Evolutionary conservation across 129 eudicot genomes (phyloP).

Genomic region (Flaveria linearis): DNA sequence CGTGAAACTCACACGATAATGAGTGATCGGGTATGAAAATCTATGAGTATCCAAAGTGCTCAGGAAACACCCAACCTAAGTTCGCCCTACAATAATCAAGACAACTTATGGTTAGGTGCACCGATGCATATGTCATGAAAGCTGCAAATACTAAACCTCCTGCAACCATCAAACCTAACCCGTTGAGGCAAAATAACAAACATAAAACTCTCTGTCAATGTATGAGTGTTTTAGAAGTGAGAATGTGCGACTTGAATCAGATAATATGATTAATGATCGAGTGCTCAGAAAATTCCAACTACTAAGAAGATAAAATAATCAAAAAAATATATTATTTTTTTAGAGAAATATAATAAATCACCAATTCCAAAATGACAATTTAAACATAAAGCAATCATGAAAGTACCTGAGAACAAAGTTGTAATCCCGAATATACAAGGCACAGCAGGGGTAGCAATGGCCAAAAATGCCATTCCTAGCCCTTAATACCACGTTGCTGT

Average conservation of each 20-base stretch:
- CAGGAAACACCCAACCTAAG: too few relatives aligned
- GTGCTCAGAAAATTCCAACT: background rate
- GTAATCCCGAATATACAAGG: slow-evolving; percentile 79
- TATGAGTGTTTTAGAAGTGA: background rate
- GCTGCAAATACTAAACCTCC: slow-evolving; percentile 84
- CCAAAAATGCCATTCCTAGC: slow-evolving; percentile 76
- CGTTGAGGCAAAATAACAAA: slow-evolving; percentile 29
- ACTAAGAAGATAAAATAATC: background rate
- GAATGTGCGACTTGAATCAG: background rate
- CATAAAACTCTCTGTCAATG: background rate
- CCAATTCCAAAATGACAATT: background rate
- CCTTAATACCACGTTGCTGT: slow-evolving; percentile 76
- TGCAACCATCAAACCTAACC: slow-evolving; percentile 88
- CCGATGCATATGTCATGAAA: slow-evolving; percentile 87
- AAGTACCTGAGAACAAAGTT: slow-evolving; percentile 77
- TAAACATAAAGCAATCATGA: background rate
- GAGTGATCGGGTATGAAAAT: too few relatives aligned
- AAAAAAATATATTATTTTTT: background rate
- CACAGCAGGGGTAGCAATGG: slow-evolving; percentile 66
- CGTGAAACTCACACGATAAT: too few relatives aligned
- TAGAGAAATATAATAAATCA: background rate
- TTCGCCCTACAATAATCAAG: too few relatives aligned
- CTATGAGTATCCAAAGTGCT: too few relatives aligned
- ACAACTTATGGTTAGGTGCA: slow-evolving; percentile 78
- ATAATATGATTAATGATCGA: background rate